Conservation (phyloP, 2,329 filamentous ascomycete genomes). For the Claviceps arundinis region DNA sequence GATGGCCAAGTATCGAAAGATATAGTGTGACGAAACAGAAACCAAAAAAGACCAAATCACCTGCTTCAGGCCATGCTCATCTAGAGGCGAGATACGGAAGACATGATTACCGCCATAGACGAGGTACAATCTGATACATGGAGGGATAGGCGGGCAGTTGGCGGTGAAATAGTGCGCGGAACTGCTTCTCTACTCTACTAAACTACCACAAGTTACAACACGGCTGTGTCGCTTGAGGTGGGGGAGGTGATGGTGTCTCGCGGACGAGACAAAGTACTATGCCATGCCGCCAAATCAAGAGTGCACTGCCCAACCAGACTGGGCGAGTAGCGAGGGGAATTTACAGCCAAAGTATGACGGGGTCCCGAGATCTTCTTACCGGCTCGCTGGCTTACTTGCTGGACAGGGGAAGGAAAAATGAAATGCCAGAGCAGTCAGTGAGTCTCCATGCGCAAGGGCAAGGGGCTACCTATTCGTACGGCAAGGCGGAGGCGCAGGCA, state of each 20-base stretch:
- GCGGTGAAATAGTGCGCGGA: not conserved
- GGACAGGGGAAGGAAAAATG: not conserved
- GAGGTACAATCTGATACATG: constrained; percentile 1
- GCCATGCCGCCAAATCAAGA: constrained; percentile 2
- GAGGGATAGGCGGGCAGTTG: not conserved
- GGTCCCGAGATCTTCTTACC: not conserved
- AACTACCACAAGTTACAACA: not conserved
- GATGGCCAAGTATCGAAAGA: constrained; percentile 15
- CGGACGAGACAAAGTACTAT: constrained; percentile 7
- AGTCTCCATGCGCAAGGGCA: not conserved
- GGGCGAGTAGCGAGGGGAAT: constrained; percentile 1
- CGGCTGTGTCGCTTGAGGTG: constrained; percentile 2
- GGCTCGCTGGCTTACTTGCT: not conserved
- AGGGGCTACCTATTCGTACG: not conserved
- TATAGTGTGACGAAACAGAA: constrained; percentile 21
- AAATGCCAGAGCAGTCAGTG: not conserved
- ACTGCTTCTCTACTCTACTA: not conserved
- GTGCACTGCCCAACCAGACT: constrained; percentile 1
- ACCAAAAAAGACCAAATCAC: constrained; percentile 22
- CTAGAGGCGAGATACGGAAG: constrained; percentile 20
- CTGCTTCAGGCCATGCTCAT: constrained; percentile 21
- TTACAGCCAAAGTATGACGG: not conserved
- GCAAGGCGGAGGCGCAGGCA: not conserved
- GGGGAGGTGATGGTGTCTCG: constrained; percentile 7
- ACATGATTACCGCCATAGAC: constrained; percentile 2